Conservation (phyloP, 768 basidiomycete genomes). For the Podaxis mareebaensis region DNA sequence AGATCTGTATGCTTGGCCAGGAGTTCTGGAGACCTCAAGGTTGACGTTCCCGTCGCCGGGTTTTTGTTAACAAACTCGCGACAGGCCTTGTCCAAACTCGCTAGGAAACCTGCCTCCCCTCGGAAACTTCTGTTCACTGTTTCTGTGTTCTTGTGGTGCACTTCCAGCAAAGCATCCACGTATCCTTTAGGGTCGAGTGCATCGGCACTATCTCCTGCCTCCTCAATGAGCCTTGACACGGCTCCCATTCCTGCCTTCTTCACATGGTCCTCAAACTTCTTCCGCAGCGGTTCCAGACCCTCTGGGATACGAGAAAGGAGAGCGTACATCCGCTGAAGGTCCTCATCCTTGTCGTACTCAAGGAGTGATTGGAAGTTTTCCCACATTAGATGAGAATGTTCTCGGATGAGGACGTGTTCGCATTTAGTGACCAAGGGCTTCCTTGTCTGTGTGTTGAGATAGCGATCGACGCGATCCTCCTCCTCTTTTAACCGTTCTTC, state of each 20-base stretch:
- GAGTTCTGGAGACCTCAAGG: conserved; percentile 87
- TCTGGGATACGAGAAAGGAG: conserved; percentile 88
- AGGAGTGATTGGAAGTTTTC: conserved; percentile 89
- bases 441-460: conserved; percentile 86
- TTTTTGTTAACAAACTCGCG: conserved; percentile 95
- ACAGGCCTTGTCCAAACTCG: conserved; percentile 92
- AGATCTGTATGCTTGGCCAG: conserved; percentile 91
- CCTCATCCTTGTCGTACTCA: conserved; percentile 93
- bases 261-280: conserved; percentile 94
- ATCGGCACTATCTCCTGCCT: conserved; percentile 52
- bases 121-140: conserved; percentile 87
- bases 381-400: conserved; percentile 84
- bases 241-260: conserved; percentile 85
- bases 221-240: conserved; percentile 72
- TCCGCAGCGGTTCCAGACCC: conserved; percentile 87
- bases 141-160: conserved; percentile 89
- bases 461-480: conserved; percentile 92
- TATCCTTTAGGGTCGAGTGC: conserved; percentile 90
- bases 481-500: conserved; percentile 93
- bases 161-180: conserved; percentile 88
- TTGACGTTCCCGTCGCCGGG: conserved; percentile 82
- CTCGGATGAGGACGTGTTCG: conserved; percentile 89
- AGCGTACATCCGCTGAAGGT: conserved; percentile 93
- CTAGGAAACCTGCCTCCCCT: conserved; percentile 92
- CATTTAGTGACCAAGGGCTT: conserved; percentile 80